A percentile compares a stretch with the other conserved stretches of the same genome.
phyloP scores from a whole-genome alignment of 345 rosid genomes.

The Euphorbia peplus region DNA sequence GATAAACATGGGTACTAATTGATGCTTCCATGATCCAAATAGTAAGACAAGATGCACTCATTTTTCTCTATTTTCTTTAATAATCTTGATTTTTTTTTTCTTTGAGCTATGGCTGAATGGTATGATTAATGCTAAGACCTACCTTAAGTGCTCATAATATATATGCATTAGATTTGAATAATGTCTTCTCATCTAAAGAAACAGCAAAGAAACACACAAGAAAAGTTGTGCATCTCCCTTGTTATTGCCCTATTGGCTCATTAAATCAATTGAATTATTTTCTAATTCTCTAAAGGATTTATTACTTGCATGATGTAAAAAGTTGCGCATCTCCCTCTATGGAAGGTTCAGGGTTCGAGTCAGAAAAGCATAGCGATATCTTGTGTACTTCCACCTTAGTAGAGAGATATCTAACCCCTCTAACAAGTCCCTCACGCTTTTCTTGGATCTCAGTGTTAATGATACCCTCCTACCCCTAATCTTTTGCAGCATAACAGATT shows the following conservation, averaged over 20 bases:
- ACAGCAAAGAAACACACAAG: neutral
- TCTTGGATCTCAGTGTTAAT: no score
- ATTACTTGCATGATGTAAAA: no score
- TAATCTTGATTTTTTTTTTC: conserved; percentile 13
- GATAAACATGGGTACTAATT: conserved; percentile 29
- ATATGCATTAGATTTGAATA: conserved; percentile 10
- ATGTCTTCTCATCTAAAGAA: neutral
- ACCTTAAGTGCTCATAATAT: conserved; percentile 3
- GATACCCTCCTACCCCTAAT: no score
- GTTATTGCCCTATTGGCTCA: neutral
- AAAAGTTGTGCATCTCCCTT: neutral
- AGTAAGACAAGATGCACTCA: conserved; percentile 4
- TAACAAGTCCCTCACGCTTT: no score
- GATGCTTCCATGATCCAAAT: conserved; percentile 22
- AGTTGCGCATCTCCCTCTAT: no score
- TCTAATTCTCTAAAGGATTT: no score
- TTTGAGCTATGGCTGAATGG: conserved; percentile 18
- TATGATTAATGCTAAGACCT: conserved; percentile 20
- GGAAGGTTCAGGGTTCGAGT: no score
- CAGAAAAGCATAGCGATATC: no score
- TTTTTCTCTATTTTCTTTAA: conserved; percentile 14
- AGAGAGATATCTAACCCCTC: no score
- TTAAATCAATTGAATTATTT: no score
- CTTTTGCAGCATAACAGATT: no score
- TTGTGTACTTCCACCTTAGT: no score